Conservation (phyloP, 768 basidiomycete species). For the Mycena amicta region DNA sequence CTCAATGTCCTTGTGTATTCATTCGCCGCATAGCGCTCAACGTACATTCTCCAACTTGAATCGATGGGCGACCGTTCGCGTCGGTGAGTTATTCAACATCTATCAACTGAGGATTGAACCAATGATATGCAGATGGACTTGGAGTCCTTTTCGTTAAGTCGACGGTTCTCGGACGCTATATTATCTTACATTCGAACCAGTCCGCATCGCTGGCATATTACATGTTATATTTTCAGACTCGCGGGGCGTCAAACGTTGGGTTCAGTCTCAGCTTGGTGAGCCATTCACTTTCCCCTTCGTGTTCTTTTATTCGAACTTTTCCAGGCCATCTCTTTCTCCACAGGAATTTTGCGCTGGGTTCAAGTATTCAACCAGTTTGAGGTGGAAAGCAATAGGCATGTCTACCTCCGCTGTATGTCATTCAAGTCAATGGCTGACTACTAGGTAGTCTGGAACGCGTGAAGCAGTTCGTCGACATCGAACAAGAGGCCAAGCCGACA, state of each 20-base stretch:
- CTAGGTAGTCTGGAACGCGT: constrained; percentile 49
- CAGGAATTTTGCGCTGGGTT: background rate
- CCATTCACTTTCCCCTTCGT: background rate
- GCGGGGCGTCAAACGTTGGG: constrained; percentile 2
- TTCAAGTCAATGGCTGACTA: constrained; percentile 36
- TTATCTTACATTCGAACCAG: background rate
- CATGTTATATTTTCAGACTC: constrained; percentile 46
- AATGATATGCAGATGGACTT: background rate
- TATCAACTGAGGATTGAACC: background rate
- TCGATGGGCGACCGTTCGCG: constrained; percentile 16
- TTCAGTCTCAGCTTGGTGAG: background rate
- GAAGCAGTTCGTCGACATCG: constrained; percentile 54
- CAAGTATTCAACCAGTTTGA: constrained; percentile 46
- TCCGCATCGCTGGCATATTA: constrained; percentile 49
- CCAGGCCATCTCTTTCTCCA: constrained; percentile 28
- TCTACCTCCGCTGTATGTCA: background rate
- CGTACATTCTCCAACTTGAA: constrained; percentile 56
- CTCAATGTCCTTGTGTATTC: background rate
- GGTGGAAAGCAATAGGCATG: constrained; percentile 39
- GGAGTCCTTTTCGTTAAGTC: background rate
- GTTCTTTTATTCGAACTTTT: background rate
- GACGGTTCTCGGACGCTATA: background rate
- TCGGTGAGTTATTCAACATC: constrained; percentile 20
- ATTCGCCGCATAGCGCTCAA: constrained; percentile 30
- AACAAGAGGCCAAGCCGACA: constrained; percentile 50